phyloP scores from a whole-genome alignment of 2,329 filamentous ascomycete species.

The Alternaria arbusti region DNA sequence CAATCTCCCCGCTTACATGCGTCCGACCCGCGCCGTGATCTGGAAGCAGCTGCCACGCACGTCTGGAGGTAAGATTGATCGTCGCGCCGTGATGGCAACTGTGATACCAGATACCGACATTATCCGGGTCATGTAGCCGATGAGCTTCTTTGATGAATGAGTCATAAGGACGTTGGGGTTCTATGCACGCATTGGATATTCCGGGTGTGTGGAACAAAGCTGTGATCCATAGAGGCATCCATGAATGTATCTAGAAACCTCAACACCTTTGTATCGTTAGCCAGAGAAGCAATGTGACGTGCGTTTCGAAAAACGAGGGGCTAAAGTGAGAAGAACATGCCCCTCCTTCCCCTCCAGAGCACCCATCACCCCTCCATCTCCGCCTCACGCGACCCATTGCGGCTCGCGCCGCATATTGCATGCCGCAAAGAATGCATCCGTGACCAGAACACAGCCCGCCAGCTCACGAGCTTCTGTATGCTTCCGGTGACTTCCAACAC shows the following conservation, averaged over 20 bases:
- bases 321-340: neutral
- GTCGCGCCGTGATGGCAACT: neutral
- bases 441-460: slow-evolving; percentile 20
- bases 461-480: slow-evolving; percentile 30
- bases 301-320: slow-evolving; percentile 18
- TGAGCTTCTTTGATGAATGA: neutral
- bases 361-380: slow-evolving; percentile 6
- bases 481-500: slow-evolving; percentile 34
- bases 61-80: neutral
- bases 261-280: slow-evolving; percentile 10
- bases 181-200: neutral
- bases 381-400: slow-evolving; percentile 15
- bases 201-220: neutral
- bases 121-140: neutral
- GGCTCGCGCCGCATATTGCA: slow-evolving; percentile 23
- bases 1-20: slow-evolving; percentile 2
- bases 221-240: neutral
- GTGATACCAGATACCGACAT: neutral
- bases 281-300: slow-evolving; percentile 12
- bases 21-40: neutral
- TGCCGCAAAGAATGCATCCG: slow-evolving; percentile 13
- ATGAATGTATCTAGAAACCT: neutral
- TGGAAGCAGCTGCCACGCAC: neutral
- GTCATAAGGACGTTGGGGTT: neutral
- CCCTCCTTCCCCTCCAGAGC: neutral